Percentiles rank a stretch among this genome's conserved stretches.
Conservation (phyloP, 345 rosid species). For the Murraya paniculata region DNA sequence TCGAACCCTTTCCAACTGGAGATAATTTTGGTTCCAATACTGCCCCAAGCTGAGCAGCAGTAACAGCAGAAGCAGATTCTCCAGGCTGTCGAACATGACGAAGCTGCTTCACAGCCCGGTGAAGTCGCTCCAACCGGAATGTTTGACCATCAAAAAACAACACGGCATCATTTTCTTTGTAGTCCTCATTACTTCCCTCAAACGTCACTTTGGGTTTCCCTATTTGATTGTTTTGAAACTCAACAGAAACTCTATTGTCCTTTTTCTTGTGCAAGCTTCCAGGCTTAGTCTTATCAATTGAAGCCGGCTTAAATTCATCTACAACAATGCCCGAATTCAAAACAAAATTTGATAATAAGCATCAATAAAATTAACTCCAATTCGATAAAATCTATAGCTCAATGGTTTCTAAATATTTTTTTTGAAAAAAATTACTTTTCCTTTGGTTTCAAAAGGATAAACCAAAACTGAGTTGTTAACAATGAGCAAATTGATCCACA, state of each 20-base stretch:
- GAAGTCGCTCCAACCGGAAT: conserved; percentile 71
- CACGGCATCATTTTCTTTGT: conserved; percentile 75
- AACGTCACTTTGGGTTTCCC: conserved; percentile 81
- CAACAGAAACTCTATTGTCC: conserved; percentile 74
- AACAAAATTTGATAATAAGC: not conserved
- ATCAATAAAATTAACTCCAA: not conserved
- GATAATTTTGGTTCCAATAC: conserved; percentile 48
- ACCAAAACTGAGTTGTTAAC: not conserved
- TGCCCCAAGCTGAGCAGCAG: conserved; percentile 38
- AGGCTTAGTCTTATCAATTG: conserved; percentile 70
- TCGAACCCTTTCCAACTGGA: conserved; percentile 48
- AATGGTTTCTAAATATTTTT: not conserved
- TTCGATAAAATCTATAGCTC: not conserved
- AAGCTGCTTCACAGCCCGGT: conserved; percentile 83
- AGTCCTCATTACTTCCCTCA: conserved; percentile 85
- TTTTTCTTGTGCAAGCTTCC: conserved; percentile 70
- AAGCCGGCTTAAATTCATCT: conserved; percentile 92
- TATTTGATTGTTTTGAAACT: conserved; percentile 76
- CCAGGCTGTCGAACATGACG: conserved; percentile 62
- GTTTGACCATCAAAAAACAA: conserved; percentile 74
- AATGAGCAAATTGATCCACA: not conserved
- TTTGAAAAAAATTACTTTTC: not conserved
- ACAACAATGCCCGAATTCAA: conserved; percentile 11
- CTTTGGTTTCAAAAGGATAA: not conserved
- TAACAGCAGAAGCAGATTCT: conserved; percentile 46